phyloP scores from a whole-genome alignment of 2,329 filamentous ascomycete species.

The Penicillium sp. region DNA sequence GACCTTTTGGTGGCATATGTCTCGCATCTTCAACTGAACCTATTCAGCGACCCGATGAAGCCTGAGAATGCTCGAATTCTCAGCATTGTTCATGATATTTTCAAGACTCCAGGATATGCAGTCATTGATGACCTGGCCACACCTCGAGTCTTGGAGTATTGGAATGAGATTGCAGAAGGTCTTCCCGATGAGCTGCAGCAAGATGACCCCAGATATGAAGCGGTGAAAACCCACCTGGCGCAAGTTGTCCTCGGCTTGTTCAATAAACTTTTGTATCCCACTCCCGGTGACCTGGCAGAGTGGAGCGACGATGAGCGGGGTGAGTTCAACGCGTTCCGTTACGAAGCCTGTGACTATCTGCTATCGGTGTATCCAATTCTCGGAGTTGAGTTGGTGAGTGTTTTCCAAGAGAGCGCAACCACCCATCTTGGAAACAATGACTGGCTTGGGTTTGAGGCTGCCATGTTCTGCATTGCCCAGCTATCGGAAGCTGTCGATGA shows the following conservation, averaged over 20 bases:
- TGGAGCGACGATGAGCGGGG: slow-evolving; percentile 46
- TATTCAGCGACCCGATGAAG: slow-evolving; percentile 32
- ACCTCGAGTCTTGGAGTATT: slow-evolving; percentile 42
- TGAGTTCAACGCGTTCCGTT: slow-evolving; percentile 45
- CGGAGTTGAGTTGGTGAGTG: slow-evolving; percentile 42
- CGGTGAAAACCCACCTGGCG: slow-evolving; percentile 40
- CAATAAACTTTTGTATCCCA: slow-evolving; percentile 43
- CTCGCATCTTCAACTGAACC: slow-evolving; percentile 28
- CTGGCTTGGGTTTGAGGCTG: slow-evolving; percentile 46
- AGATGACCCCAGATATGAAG: slow-evolving; percentile 27
- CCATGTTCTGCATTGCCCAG: slow-evolving; percentile 44
- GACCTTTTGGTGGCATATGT: slow-evolving; percentile 42
- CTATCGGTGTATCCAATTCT: slow-evolving; percentile 45
- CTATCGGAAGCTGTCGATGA: slow-evolving; percentile 47
- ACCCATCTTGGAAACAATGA: slow-evolving; percentile 33
- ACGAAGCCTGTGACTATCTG: slow-evolving; percentile 47
- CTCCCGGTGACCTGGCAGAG: slow-evolving; percentile 30
- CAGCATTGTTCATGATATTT: slow-evolving; percentile 37
- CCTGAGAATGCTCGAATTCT: slow-evolving; percentile 36
- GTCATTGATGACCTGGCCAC: slow-evolving; percentile 41
- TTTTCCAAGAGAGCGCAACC: slow-evolving; percentile 40
- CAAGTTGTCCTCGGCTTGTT: slow-evolving; percentile 43
- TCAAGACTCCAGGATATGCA: slow-evolving; percentile 41
- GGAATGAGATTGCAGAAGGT: slow-evolving; percentile 42
- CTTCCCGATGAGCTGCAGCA: slow-evolving; percentile 33